Evolutionary conservation across 228 moss, liverwort and hornwort species (phyloP), one percentile per base, ranked within the genome.

Genomic region (Sphagnum magellanicum): DNA sequence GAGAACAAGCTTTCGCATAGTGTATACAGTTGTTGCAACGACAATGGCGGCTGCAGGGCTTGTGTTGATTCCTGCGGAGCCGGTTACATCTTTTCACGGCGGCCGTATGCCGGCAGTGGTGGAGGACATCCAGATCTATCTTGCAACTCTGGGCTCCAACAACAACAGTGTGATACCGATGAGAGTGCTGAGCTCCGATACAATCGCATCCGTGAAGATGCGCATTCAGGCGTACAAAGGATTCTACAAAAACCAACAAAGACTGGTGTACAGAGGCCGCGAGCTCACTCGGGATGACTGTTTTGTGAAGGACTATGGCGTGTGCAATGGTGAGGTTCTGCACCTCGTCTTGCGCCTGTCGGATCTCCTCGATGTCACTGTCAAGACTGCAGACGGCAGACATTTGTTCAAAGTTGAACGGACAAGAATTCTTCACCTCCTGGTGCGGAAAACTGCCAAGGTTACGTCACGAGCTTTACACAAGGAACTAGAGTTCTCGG

Each of bases 121-220:
- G 32, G 88, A 90, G 65, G 88, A 81, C 6, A 95, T 95, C 7
- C 85, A 89, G 53, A 95, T 95, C 63, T 92, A 73, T 59, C 81
- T 95, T 3, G 82, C 84, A 4, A 87, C 81, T 4, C 51, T 84
- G 69, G 95, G 92, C 9, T 80, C 83, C 9, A 67, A 75, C 8
- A 81, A 77, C 66, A 32, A 32, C 32, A 67, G 76, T 61, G 76
- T 86, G 10, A 83, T 79, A 16, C 90, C 95, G 0, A 85, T 95
- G 89, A 77, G 75, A 6, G 83, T 95, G 47, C 64, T 85, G 48
- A 81, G 79, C 51, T 90, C 87, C 12, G 95, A 95, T 48, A 90
- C 90, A 0, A 90, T 95, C n/a, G 90, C 90, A 10, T 95, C 90
- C 7, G 92, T 95, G 70, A 95, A 92, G 75, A 75, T 95, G 89